A percentile compares a stretch with the other conserved stretches of the same genome.
phyloP scores from a whole-genome alignment of 768 basidiomycete species.

The Boletus rufocinnamomeus region DNA sequence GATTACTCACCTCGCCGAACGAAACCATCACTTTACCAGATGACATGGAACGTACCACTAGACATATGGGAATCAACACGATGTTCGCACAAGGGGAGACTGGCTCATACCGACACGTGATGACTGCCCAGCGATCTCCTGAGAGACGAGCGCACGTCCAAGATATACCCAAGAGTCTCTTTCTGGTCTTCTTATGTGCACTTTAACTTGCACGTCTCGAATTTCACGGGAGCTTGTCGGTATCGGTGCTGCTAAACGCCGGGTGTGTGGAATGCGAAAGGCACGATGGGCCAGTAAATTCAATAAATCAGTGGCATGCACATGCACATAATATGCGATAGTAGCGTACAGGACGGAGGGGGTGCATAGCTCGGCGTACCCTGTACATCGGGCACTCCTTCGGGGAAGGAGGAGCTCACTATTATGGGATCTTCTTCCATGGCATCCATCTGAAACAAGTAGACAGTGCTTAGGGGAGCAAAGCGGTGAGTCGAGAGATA shows the following conservation, averaged over 20 bases:
- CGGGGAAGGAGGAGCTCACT: slow-evolving; percentile 23
- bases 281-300: not conserved
- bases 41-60: slow-evolving; percentile 48
- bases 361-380: slow-evolving; percentile 16
- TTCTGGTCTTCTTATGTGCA: slow-evolving; percentile 79
- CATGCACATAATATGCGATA: not conserved
- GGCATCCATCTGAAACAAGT: slow-evolving; percentile 31
- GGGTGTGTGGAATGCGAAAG: not conserved
- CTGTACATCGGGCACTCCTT: slow-evolving; percentile 22
- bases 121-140: slow-evolving; percentile 73
- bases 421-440: slow-evolving; percentile 39
- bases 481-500: not conserved
- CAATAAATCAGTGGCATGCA: slow-evolving; percentile 14
- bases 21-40: slow-evolving; percentile 68
- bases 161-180: slow-evolving; percentile 81
- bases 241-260: slow-evolving; percentile 25
- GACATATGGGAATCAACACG: slow-evolving; percentile 10
- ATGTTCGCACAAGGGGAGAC: slow-evolving; percentile 1
- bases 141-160: slow-evolving; percentile 73
- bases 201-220: slow-evolving; percentile 80
- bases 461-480: not conserved
- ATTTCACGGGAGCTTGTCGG: slow-evolving; percentile 51
- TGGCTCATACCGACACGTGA: slow-evolving; percentile 72
- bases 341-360: slow-evolving; percentile 24
- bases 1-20: slow-evolving; percentile 63